Evolutionary conservation across 1,284 basidiomycete species (phyloP).

Genomic region (Trametes polyzona): DNA sequence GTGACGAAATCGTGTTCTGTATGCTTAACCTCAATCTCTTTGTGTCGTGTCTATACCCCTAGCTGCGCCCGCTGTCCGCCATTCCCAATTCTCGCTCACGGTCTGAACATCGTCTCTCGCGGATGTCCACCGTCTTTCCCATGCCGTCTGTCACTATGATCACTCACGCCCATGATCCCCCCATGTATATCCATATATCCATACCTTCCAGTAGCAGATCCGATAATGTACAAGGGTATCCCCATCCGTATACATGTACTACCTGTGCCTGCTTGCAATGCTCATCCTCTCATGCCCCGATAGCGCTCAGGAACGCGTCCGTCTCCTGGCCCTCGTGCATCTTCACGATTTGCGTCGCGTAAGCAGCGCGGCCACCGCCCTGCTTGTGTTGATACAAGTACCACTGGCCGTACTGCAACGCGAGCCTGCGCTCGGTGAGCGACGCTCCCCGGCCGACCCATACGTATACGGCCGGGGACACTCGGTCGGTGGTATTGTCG

Average conservation of each 20-base stretch:
- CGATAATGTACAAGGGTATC: neutral
- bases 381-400: constrained; percentile 48
- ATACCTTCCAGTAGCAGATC: too few relatives aligned
- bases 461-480: constrained; percentile 51
- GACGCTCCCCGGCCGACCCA: constrained; percentile 60
- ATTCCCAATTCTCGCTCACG: too few relatives aligned
- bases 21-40: too few relatives aligned
- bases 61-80: too few relatives aligned
- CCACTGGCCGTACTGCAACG: constrained; percentile 56
- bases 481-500: constrained; percentile 40
- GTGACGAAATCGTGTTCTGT: too few relatives aligned
- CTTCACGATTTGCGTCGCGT: constrained; percentile 50
- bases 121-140: too few relatives aligned
- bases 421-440: constrained; percentile 51
- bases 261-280: neutral
- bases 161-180: too few relatives aligned
- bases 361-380: constrained; percentile 29
- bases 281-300: neutral
- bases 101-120: too few relatives aligned
- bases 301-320: constrained; percentile 40
- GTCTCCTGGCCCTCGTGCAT: constrained; percentile 56
- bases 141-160: too few relatives aligned
- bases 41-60: too few relatives aligned
- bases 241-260: neutral
- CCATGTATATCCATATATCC: too few relatives aligned